Evolutionary conservation across 257 asterid genomes (phyloP), one percentile per base, ranked within the genome.

Genomic region (Cinchona pubescens): DNA sequence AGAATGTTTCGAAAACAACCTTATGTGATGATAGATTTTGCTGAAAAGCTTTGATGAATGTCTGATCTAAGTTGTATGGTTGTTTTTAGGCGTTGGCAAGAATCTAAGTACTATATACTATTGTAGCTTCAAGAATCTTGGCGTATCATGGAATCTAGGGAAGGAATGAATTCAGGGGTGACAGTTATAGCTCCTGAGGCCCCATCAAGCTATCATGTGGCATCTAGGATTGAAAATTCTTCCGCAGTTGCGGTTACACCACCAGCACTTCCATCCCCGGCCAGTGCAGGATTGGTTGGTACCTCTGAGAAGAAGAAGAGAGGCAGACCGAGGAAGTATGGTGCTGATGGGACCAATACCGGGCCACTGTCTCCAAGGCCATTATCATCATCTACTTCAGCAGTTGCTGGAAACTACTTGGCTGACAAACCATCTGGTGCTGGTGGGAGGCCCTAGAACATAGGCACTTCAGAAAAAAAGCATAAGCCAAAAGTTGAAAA

Each of bases 241-340:
- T 32, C 82, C 25, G 42, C 80, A 0, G 88, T 80, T 45, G 42
- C 75, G 0, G 87, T 78, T 27, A 27, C 75, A 25, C 56, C 85
- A 10, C 77, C 80, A 19, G 72, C 75, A n/a, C 56, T 76, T 45
- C 42, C 84, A 56, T 60, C 86, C 10, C 40, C 78, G 10, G 77
- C 80, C 38, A 70, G 74, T 76, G 67, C 70, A 32, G 86, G 73
- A 32, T 61, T 76, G 51, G 2, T 71, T 3, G 73, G 71, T 35
- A 72, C 82, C 30, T 77, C 89, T 14, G 96, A 88, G 83, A 91
- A 80, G 92, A 93, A 93, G 89, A 93, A 88, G 88, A 91, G 96
- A 72, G 98, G 98, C 43, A 75, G 98, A n/a, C 98, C 98, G 11
- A 88, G 97, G 88, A 93, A 91, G 84, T 91, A 93, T 76, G 87